phyloP scores from a whole-genome alignment of 306 rosid genomes.

The Cucurbita pepo region DNA sequence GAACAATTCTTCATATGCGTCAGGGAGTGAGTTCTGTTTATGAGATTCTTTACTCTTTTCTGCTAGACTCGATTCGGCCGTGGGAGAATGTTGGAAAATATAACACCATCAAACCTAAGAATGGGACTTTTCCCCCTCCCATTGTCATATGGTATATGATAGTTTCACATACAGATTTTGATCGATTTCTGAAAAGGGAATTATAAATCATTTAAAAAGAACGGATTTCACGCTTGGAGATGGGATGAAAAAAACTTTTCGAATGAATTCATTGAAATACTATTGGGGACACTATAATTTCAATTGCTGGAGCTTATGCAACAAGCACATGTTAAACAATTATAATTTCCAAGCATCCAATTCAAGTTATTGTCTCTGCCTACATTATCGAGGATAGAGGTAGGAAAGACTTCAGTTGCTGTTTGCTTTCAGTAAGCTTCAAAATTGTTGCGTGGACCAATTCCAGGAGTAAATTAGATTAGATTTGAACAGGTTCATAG shows the following conservation, averaged over 20 bases:
- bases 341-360: neutral
- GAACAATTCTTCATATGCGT: neutral
- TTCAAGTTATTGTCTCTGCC: neutral
- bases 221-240: neutral
- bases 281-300: neutral
- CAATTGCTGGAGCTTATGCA: neutral
- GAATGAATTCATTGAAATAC: neutral
- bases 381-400: neutral
- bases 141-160: neutral
- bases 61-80: neutral
- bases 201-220: neutral
- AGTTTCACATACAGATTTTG: neutral
- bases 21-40: neutral
- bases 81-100: neutral
- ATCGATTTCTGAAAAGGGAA: neutral
- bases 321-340: neutral
- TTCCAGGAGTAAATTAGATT: neutral
- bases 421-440: neutral
- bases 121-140: neutral
- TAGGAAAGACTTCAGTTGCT: neutral
- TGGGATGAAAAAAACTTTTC: neutral
- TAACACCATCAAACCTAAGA: neutral
- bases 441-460: neutral
- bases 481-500: neutral
- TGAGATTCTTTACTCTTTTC: neutral